A percentile compares a stretch with the other conserved stretches of the same genome.
phyloP scores from a whole-genome alignment of 1,284 basidiomycete species.

The Phellopilus nigrolimitatus region DNA sequence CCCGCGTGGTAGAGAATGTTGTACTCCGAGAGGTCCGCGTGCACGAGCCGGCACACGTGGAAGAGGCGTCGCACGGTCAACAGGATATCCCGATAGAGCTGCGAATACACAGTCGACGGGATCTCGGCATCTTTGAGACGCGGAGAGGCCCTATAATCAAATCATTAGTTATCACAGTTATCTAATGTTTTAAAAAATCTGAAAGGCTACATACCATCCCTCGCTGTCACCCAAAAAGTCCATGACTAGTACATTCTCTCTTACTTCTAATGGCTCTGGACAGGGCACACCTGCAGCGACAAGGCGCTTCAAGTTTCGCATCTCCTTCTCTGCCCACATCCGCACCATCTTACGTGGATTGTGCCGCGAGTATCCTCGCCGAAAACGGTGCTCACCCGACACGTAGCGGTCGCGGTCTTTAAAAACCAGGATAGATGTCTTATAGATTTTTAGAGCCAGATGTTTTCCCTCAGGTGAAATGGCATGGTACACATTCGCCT shows the following conservation, averaged over 20 bases:
- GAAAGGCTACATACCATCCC: conserved; percentile 58
- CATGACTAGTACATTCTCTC: conserved; percentile 98
- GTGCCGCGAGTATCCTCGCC: conserved; percentile 85
- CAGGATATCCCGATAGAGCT: conserved; percentile 80
- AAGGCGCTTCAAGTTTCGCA: conserved; percentile 90
- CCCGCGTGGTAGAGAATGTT: conserved; percentile 86
- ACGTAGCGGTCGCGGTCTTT: conserved; percentile 97
- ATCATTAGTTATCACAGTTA: conserved; percentile 12
- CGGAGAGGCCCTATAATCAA: conserved; percentile 74
- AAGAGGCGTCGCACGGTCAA: conserved; percentile 83
- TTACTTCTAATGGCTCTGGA: conserved; percentile 87
- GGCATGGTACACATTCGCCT: conserved; percentile 95
- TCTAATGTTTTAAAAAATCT: conserved; percentile 7
- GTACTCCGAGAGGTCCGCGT: conserved; percentile 98
- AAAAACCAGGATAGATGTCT: conserved; percentile 97
- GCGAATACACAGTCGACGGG: conserved; percentile 45
- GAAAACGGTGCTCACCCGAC: conserved; percentile 87
- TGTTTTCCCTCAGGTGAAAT: conserved; percentile 58
- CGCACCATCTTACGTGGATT: conserved; percentile 99
- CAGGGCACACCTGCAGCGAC: conserved; percentile 78
- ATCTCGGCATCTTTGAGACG: conserved; percentile 85
- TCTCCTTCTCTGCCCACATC: conserved; percentile 99
- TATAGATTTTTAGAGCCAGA: conserved; percentile 95
- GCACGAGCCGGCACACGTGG: conserved; percentile 88
- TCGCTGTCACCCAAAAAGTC: conserved; percentile 81